Percentiles rank a stretch among this genome's conserved stretches.
Evolutionary conservation across 1,139 yeast species (phyloP).

Genomic region (Kodamaea plutei): DNA sequence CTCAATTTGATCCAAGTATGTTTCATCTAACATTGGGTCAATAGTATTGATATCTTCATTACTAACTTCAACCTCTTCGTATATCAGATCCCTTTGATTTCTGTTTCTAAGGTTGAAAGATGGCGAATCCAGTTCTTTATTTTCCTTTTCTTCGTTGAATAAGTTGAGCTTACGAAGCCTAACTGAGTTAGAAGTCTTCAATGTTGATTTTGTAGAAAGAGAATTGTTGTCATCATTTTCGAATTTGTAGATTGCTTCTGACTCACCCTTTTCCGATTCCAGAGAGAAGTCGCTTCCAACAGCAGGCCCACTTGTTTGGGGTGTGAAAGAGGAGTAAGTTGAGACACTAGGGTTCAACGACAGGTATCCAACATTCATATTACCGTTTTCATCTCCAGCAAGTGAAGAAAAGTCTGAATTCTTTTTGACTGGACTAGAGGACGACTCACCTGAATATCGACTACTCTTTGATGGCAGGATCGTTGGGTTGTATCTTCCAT

Average conservation of each 20-base stretch:
- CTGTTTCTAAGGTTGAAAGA: constrained; percentile 15
- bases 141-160: constrained; percentile 17
- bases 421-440: not conserved
- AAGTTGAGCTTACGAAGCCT: constrained; percentile 41
- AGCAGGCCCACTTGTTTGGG: not conserved
- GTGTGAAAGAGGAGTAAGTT: constrained; percentile 1
- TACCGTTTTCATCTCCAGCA: not conserved
- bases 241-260: constrained; percentile 30
- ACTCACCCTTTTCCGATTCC: constrained; percentile 13
- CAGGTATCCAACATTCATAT: not conserved
- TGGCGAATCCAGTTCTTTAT: constrained; percentile 13
- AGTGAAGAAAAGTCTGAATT: not conserved
- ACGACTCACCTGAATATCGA: not conserved
- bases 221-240: constrained; percentile 22
- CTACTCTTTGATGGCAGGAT: not conserved
- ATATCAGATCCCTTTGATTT: constrained; percentile 3
- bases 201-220: constrained; percentile 38
- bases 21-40: constrained; percentile 1
- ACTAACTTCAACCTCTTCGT: constrained; percentile 1
- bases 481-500: not conserved
- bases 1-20: constrained; percentile 6
- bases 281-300: not conserved
- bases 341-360: constrained; percentile 1
- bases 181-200: constrained; percentile 40
- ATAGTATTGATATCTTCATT: constrained; percentile 18